Base-by-base conservation (phyloP, 495 filamentous ascomycete genomes). In the Penicillium tannophilum region DNA sequence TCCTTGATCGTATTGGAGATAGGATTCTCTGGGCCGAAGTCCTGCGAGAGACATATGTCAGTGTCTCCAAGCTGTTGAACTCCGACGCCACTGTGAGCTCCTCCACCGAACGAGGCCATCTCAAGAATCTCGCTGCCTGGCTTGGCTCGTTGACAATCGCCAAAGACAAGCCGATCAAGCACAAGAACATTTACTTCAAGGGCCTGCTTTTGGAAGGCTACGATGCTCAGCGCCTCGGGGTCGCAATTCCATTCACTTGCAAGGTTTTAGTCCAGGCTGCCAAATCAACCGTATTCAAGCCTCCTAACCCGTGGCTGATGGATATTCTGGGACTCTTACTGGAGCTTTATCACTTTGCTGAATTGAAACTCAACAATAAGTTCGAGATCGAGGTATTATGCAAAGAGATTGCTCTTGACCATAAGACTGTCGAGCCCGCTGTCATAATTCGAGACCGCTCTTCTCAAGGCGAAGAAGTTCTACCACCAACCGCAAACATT, bases 381-480 rank as follows among this genome's bases (percentile, higher is more conserved):
- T 99, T 99, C 63, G 94, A 98, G 69, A 98, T 99, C 62, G 94
- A 99, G 70, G 92, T 98, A 8, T 80, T 99, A 10, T 98, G 91
- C 76, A 94, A 92, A 69, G 91, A 90, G 28, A 78, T 99, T n/a
- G 86, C 88, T 46, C 78, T 97, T 19, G 90, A 96, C 56, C 86
- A 93, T 74, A 95, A 92, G 71, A 83, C 77, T 42, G 89, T 97
- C 52, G 90, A 95, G 54, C 91, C 93, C 1, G 88, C 93, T 7
- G 84, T 86, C 12, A 85, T 90, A 61, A 90, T 98, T 28, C 83
- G 90, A 54, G 86, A 90, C 54, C 84, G 92, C 47, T 84, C 82
- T 46, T 77, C 76, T 14, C 72, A 74, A 26, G 76, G 79, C 26
- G 87, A 90, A 44, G 88, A 91, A 33, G 80, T 82, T 12, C 65